Evolutionary conservation across 192 early-diverging fungal genomes (phyloP).

Genomic region (Podila verticillata): DNA sequence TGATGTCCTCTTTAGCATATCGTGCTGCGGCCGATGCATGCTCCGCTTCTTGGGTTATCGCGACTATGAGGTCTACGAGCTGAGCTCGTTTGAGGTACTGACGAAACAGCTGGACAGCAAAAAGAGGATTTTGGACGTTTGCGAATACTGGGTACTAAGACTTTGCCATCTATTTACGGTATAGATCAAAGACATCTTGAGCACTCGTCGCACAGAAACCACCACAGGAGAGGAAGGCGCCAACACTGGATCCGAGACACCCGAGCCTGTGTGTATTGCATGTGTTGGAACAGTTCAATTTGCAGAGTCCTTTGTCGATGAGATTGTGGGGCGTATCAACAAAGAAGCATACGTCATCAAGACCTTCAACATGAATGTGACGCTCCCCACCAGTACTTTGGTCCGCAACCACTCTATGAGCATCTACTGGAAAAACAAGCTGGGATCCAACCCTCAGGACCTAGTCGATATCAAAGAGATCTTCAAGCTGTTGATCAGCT

Average conservation of each 20-base stretch:
- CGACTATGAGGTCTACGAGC: conserved; percentile 41
- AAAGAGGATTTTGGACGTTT: background rate
- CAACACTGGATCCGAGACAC: background rate
- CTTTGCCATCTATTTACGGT: too few relatives aligned
- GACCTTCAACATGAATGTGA: conserved; percentile 52
- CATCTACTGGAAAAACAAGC: conserved; percentile 37
- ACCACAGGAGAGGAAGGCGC: background rate
- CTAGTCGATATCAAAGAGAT: conserved; percentile 69
- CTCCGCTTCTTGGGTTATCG: conserved; percentile 38
- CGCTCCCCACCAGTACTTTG: conserved; percentile 52
- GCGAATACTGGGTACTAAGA: too few relatives aligned
- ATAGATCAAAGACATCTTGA: conserved; percentile 27
- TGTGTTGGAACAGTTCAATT: conserved; percentile 50
- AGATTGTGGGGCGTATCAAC: conserved; percentile 28
- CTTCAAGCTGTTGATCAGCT: conserved; percentile 57
- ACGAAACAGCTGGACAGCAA: background rate
- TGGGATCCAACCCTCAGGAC: conserved; percentile 7
- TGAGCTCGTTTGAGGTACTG: conserved; percentile 15
- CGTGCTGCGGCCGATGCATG: conserved; percentile 51
- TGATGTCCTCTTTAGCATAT: conserved; percentile 29
- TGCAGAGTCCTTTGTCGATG: conserved; percentile 30
- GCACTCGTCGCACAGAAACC: background rate
- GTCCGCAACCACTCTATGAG: conserved; percentile 50
- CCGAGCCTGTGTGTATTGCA: conserved; percentile 19
- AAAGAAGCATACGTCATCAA: conserved; percentile 42